Evolutionary conservation across 2,329 filamentous ascomycete genomes (phyloP).

Genomic region (Xylariaceae sp.): DNA sequence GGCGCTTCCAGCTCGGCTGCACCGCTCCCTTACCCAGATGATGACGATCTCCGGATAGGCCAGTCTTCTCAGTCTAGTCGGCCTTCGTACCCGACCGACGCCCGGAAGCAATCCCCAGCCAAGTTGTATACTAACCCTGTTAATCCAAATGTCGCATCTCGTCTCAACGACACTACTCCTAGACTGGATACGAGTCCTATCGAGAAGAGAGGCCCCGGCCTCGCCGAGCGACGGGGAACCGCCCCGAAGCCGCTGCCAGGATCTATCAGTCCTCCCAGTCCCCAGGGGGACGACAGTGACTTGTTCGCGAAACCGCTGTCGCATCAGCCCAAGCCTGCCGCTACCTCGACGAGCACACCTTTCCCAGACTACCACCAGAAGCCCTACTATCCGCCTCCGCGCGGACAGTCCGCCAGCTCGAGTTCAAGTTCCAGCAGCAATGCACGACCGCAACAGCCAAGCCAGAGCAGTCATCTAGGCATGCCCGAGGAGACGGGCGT

Average conservation of each 20-base stretch:
- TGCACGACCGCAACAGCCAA: conserved; percentile 27
- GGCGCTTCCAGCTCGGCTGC: conserved; percentile 66
- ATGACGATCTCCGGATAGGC: conserved; percentile 48
- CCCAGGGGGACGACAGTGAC: conserved; percentile 69
- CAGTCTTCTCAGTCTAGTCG: conserved; percentile 38
- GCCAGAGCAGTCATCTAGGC: conserved; percentile 32
- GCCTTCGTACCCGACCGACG: conserved; percentile 42
- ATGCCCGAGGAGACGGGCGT: conserved; percentile 46
- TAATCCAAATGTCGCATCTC: conserved; percentile 31
- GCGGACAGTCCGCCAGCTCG: conserved; percentile 31
- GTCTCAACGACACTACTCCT: conserved; percentile 47
- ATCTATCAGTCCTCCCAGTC: conserved; percentile 63
- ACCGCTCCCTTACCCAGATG: conserved; percentile 67
- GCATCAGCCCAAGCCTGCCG: conserved; percentile 39
- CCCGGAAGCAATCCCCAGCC: conserved; percentile 31
- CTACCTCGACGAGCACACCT: conserved; percentile 38
- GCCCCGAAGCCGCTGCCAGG: conserved; percentile 70
- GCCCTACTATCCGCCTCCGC: conserved; percentile 57
- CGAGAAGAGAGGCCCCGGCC: conserved; percentile 55
- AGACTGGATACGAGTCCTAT: conserved; percentile 52
- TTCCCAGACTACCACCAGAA: conserved; percentile 51
- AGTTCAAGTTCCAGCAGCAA: conserved; percentile 33
- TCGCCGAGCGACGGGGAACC: conserved; percentile 79
- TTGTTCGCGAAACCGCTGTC: conserved; percentile 65
- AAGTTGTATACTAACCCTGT: conserved; percentile 35